Evolutionary conservation across 805 yeast genomes (phyloP), one percentile per base, ranked within the genome.

Genomic region (Hanseniaspora taiwanica): DNA sequence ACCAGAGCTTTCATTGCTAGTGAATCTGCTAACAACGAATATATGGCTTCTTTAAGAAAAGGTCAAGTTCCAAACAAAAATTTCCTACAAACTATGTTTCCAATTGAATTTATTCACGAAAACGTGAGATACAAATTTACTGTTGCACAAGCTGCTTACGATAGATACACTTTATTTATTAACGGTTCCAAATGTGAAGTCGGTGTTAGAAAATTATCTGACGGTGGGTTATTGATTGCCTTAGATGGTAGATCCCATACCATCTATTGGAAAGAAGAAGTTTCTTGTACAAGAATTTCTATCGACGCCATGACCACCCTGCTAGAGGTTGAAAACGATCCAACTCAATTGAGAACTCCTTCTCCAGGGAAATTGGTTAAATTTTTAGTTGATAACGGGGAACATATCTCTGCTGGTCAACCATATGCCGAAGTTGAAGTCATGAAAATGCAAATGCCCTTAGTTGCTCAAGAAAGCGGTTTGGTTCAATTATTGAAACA

Each of bases 381-480:
- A 59, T 91, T 78, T 59, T 68, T 91, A 50, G 94, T 91, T 46
- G 97, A 93, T 57, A 81, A 79, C 52, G 98, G 98, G 50, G 98
- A 89, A 48, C 97, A 89, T 55, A 74, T 91, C 52, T 64, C 63
- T 39, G 77, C 91, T 44, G 97, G 97, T 45, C 94, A 89, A 65
- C 78, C 96, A 36, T 93, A 76, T 56, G 98, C 98, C 33, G 98
- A 91, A 66, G 96, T 91, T 43, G 99, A 91, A 66, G 98, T 91
- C 50, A 91, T 91, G 99, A 91, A 91, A 65, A 91, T 91, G 98
- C 86, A 87, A 64, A 91, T 91, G 96, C 96, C 98, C 38, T 72
- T 91, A 53, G 67, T 87, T 55, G 89, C 96, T 17, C 84, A 78
- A 61, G 98, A 89, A 61, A 81, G 82, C 54, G 99, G 99, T 71